Percentiles rank a stretch among this genome's conserved stretches.
Conservation (phyloP, 2,329 filamentous ascomycete genomes). For the Xylariaceae sp. region DNA sequence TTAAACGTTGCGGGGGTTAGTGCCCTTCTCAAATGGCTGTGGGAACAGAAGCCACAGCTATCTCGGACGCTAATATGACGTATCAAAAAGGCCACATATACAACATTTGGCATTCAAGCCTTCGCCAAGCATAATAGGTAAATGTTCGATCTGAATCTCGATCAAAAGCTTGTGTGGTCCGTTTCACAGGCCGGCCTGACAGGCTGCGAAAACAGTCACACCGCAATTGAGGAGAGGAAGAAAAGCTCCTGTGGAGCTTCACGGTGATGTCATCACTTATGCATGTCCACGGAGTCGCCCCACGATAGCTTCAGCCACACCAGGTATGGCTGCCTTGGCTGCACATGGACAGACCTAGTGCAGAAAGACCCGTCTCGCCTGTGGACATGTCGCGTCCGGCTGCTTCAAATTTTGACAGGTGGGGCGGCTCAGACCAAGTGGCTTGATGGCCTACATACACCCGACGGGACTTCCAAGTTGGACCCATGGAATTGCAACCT, state of each 20-base stretch:
- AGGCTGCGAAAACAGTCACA: not conserved
- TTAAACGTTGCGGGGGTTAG: no score
- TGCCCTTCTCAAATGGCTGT: no score
- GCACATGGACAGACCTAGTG: no score
- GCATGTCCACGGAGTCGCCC: not conserved
- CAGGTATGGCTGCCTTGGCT: no score
- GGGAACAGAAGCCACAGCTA: not conserved
- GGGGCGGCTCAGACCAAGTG: no score
- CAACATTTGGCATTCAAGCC: not conserved
- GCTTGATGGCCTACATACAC: not conserved
- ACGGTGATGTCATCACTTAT: constrained; percentile 26
- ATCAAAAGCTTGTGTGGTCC: not conserved
- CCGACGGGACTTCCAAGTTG: no score
- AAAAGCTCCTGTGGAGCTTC: constrained; percentile 19
- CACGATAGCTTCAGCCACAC: constrained; percentile 13
- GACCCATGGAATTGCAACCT: no score
- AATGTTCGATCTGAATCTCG: constrained; percentile 6
- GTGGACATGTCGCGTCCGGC: no score
- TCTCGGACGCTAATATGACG: constrained; percentile 5
- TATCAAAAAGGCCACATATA: constrained; percentile 1
- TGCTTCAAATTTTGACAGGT: not conserved
- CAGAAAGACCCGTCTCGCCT: no score
- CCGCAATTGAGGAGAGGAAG: constrained; percentile 14
- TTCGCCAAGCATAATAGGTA: not conserved
- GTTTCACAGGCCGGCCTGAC: not conserved